These are phyloP conservation scores for Melastoma candidum DNA, from an alignment of 441 rosid species.

Conservation along the genomic window DNA sequence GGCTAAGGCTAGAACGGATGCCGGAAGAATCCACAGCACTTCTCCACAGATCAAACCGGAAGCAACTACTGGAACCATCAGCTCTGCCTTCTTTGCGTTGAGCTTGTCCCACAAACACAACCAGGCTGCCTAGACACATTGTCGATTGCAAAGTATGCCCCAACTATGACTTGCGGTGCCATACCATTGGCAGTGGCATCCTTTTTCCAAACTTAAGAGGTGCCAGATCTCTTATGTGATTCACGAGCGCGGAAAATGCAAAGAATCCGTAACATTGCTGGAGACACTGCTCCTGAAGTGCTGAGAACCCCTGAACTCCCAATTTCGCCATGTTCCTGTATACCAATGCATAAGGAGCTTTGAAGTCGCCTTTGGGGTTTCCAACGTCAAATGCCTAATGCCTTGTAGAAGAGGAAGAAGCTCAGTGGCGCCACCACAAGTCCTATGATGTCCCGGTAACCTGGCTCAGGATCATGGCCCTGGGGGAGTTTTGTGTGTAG, in stretches of 20 bases:
- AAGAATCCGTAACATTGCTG: conserved; percentile 4
- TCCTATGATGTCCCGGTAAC: conserved; percentile 18
- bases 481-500: conserved; percentile 51
- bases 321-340: conserved; percentile 7
- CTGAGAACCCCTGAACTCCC: conserved; percentile 15
- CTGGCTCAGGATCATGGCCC: conserved; percentile 51
- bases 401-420: conserved; percentile 12
- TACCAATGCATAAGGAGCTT: background rate
- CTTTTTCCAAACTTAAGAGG: conserved; percentile 24
- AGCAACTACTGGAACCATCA: conserved; percentile 33
- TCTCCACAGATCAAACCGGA: conserved; percentile 50
- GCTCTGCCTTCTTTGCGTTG: conserved; percentile 31
- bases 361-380: background rate
- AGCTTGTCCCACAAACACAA: conserved; percentile 32
- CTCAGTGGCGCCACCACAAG: conserved; percentile 14
- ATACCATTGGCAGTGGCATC: conserved; percentile 49
- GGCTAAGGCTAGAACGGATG: conserved; percentile 12
- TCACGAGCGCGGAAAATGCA: background rate
- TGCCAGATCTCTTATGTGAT: conserved; percentile 19
- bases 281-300: conserved; percentile 8
- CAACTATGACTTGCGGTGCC: conserved; percentile 42
- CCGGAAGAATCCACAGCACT: conserved; percentile 39
- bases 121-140: conserved; percentile 49
- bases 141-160: conserved; percentile 41
- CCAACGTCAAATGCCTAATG: conserved; percentile 10